These are phyloP conservation scores for Naegleria lovaniensis DNA, from an alignment of 208 protist species.

Conservation along the genomic window DNA sequence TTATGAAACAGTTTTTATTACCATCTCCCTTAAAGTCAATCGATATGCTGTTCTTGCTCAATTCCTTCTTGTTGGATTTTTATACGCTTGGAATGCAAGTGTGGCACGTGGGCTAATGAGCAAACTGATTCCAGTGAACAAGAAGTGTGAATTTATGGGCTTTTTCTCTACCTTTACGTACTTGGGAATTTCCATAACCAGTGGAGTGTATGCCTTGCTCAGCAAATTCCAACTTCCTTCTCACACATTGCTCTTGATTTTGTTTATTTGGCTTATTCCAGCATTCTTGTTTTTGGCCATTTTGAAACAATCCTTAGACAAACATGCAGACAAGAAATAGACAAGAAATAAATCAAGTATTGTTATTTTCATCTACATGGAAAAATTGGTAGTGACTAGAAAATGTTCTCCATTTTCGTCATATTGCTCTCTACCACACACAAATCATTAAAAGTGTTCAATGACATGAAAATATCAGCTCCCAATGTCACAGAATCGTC, in stretches of 20 bases:
- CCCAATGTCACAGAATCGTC: background rate
- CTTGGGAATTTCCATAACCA: background rate
- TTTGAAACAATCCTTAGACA: background rate
- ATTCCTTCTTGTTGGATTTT: background rate
- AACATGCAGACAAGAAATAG: background rate
- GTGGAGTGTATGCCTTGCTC: background rate
- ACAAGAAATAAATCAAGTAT: no score
- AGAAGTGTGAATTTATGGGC: slow-evolving; percentile 10
- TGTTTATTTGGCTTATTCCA: slow-evolving; percentile 10
- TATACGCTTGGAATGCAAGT: background rate
- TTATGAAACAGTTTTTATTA: background rate
- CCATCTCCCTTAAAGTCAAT: background rate
- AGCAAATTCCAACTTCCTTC: background rate
- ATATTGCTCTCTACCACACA: background rate
- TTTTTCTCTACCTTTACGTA: background rate
- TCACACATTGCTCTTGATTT: background rate
- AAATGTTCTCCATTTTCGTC: background rate
- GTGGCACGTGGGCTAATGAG: background rate
- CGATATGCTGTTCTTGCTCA: background rate
- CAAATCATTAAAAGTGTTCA: background rate
- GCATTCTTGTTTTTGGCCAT: background rate
- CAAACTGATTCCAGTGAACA: background rate
- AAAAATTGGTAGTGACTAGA: background rate
- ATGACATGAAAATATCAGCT: background rate
- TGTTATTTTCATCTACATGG: no score